These are phyloP conservation scores for Arthrinium puccinioides DNA, from an alignment of 2,329 filamentous ascomycete genomes.

Conservation along the genomic window DNA sequence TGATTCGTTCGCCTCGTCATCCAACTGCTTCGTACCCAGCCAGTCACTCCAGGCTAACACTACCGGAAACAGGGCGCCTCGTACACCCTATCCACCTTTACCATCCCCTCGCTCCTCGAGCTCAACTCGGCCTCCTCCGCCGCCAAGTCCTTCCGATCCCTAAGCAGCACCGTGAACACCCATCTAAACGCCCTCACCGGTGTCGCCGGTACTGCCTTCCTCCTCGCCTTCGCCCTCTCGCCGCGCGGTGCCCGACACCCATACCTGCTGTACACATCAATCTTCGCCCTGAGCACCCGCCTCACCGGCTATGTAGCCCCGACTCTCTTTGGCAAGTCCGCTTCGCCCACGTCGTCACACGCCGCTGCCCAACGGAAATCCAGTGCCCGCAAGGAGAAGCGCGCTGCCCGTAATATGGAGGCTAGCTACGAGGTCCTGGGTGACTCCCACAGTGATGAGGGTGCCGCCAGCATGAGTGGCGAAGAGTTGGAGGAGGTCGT, in stretches of 20 bases:
- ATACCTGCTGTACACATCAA: constrained; percentile 79
- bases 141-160: constrained; percentile 61
- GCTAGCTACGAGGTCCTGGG: constrained; percentile 65
- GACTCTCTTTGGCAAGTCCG: constrained; percentile 25
- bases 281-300: constrained; percentile 58
- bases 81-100: constrained; percentile 71
- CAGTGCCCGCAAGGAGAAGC: constrained; percentile 18
- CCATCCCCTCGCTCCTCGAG: constrained; percentile 71
- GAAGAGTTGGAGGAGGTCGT: constrained; percentile 36
- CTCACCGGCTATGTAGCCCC: constrained; percentile 43
- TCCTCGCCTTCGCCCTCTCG: constrained; percentile 72
- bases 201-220: constrained; percentile 63
- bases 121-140: constrained; percentile 71
- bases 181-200: constrained; percentile 62
- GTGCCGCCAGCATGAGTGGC: constrained; percentile 30
- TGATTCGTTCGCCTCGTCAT: constrained; percentile 3
- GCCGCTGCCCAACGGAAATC: constrained; percentile 18
- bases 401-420: constrained; percentile 47
- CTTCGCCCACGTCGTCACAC: constrained; percentile 16
- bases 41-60: neutral
- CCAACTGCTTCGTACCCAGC: neutral
- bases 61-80: constrained; percentile 68
- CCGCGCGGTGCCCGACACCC: constrained; percentile 72
- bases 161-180: constrained; percentile 54
- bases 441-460: constrained; percentile 41